Evolutionary conservation across 208 protist species (phyloP), one percentile per base, ranked within the genome.

Genomic region (Herpetomonas tarakana): DNA sequence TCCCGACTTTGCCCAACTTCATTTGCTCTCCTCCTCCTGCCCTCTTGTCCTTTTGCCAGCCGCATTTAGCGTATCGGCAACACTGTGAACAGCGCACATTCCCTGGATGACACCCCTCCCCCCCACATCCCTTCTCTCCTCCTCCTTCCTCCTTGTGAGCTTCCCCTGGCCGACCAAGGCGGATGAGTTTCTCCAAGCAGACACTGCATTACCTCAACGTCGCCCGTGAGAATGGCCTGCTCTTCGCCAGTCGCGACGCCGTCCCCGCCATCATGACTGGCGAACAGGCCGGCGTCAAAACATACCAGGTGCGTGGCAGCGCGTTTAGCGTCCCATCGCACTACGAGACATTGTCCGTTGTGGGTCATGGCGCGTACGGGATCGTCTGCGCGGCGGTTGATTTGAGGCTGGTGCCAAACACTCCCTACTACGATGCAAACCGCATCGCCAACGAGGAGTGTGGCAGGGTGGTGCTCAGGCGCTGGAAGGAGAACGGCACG

Each of bases 351-450:
- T 61, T 83, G 4, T 83, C 68, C 12, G 58, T 60, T 1, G 71
- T 94, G 1, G 88, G 88, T 3, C 65, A 71, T 52, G 88, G 85
- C 21, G 75, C 85, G 1, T 93, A 94, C 53, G 85, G 88, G 18
- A 56, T 89, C 2, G 85, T 91, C 31, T 94, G 87, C 47, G 79
- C 81, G 18, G 87, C 80, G 0, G 68, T 83, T 4, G 74, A 88
- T 46, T 57, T 84, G 21, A 73, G 81, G 1, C 69, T 82, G 0
- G 74, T 82, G 2, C 55, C 60, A 25, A 65, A 68, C 39, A 81
- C 63, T 21, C 12, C 46, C 7, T 72, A 73, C 58, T 82, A 81
- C 52, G 71, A 67, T 50, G 52, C 65, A n/a, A 35, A 24, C 4
- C 52, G 70, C 44, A 52, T 63, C 26, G 58, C 27, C 4, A 77